These are phyloP conservation scores for Mucor lusitanicus DNA, from an alignment of 371 early-diverging fungal genomes.

Conservation along the genomic window DNA sequence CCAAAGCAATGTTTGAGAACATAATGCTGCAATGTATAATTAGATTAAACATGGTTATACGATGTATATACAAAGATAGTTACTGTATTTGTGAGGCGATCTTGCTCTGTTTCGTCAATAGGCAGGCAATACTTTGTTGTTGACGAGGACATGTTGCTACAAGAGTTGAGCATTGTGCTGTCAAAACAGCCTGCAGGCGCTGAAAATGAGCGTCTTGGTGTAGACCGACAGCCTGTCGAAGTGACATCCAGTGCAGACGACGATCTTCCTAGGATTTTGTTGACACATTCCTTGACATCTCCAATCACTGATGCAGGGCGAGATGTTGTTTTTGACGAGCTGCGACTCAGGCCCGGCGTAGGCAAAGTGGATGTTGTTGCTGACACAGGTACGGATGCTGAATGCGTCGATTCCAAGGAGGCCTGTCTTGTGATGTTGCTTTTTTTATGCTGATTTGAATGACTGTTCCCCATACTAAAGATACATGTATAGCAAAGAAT, in stretches of 20 bases:
- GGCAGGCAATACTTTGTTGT: slow-evolving; percentile 28
- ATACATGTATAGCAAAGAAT: neutral
- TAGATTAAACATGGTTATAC: neutral
- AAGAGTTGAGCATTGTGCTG: neutral
- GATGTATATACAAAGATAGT: neutral
- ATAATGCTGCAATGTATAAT: slow-evolving; percentile 34
- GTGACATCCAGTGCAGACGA: neutral
- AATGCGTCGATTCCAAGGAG: neutral
- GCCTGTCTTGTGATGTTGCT: neutral
- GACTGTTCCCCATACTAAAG: slow-evolving; percentile 6
- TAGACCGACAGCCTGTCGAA: neutral
- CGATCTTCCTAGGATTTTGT: slow-evolving; percentile 4
- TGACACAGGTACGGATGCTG: neutral
- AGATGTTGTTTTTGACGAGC: neutral
- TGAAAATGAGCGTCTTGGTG: slow-evolving; percentile 4
- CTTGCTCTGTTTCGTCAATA: slow-evolving; percentile 37
- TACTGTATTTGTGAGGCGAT: slow-evolving; percentile 39
- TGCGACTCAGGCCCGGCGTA: neutral
- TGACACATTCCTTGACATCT: neutral
- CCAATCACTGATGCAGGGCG: slow-evolving; percentile 8
- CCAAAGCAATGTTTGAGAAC: slow-evolving; percentile 40
- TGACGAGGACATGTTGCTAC: neutral
- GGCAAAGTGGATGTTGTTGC: neutral
- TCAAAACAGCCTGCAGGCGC: slow-evolving; percentile 2
- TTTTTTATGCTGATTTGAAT: neutral